Evolutionary conservation across 805 yeast species (phyloP), one percentile per base, ranked within the genome.

Genomic region (Teunomyces gatunensis): DNA sequence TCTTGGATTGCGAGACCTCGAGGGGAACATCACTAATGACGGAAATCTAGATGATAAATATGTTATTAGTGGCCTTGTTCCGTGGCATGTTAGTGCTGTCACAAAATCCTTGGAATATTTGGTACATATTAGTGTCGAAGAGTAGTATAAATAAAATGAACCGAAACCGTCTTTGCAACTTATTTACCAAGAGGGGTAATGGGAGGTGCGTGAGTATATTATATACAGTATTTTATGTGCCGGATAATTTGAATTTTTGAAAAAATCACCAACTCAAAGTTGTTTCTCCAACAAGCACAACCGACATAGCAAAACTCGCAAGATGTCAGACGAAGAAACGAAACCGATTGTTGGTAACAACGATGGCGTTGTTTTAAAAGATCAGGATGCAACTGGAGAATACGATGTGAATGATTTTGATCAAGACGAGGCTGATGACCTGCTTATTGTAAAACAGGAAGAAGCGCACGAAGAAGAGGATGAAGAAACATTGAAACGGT

Each of bases 1-100:
- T n/a, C 58, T 76, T 47, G 72, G 78, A 12, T 50, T 59, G 41
- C 42, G 59, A 32, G 57, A 50, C 17, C 34, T 56, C 18, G 60
- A 61, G 28, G 61, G 57, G 5, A 52, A 47, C 27, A 44, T 53
- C 5, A 33, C 27, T 4, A 39, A 48, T 17, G 21, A 41, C 3
- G 23, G 36, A 12, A 39, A 46, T 25, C 12, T 20, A 15, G 47
- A 46, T 28, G 39, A 35, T 4, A 39, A 41, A 34, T 57, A 48
- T 37, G 51, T 53, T 7, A 53, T 48, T 5, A 42, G 43, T 1
- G 67, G 78, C 0, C 64, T 83, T 33, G 70, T 82, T 2, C 95
- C 95, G 21, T 84, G 90, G 85, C 92, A 87, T 61, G 75, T 87
- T 20, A 64, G 78, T 11, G 83, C 89, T 0, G 94, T 87, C 9